Base-by-base conservation (phyloP, 495 filamentous ascomycete genomes). In the Paragyromitra xinjiangensis region DNA sequence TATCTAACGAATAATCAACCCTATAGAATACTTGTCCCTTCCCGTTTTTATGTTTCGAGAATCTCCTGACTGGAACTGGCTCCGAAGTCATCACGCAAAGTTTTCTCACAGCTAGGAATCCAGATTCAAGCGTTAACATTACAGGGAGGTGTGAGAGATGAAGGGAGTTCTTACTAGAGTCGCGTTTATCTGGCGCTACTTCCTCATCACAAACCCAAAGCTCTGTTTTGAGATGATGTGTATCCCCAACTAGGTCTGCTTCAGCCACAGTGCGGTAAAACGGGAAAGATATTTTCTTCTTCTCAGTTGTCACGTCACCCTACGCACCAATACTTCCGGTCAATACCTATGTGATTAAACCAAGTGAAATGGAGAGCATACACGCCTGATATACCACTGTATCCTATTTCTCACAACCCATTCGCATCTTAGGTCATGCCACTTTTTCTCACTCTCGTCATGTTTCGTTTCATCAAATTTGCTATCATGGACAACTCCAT, bases 381-480 rank as follows among this genome's bases (percentile, higher is more conserved):
- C 80, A 40, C 77, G 69, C 59, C 79, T 64, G 64, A 86, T 86
- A 67, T 85, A 86, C 85, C 85, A 86, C 37, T 83, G 84, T 78
- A 85, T 82, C 62, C 80, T 63, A 22, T 81, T 80, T 64, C 71
- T 72, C 16, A 79, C 79, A 4, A 84, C 79, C 78, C 81, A 81
- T 24, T 82, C 81, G 26, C 80, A 82, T 42, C 80, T 45, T 6
- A 83, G 39, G 1, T 83, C 64, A 39, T 82, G 80, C 78, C 78
- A 84, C 12, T 66, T 72, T 42, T 71, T 78, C 68, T 84, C 65
- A 16, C 39, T 64, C 55, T 76, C 73, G 37, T 62, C 66, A 74
- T 66, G 83, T 75, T 69, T 77, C 51, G 66, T 56, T 26, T 70
- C 69, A 44, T 83, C 81, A 63, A 73, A 83, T n/a, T 69, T 71